A percentile compares a stretch with the other conserved stretches of the same genome.
Conservation (phyloP, 192 early-diverging fungal species). For the Coemansia erecta region DNA sequence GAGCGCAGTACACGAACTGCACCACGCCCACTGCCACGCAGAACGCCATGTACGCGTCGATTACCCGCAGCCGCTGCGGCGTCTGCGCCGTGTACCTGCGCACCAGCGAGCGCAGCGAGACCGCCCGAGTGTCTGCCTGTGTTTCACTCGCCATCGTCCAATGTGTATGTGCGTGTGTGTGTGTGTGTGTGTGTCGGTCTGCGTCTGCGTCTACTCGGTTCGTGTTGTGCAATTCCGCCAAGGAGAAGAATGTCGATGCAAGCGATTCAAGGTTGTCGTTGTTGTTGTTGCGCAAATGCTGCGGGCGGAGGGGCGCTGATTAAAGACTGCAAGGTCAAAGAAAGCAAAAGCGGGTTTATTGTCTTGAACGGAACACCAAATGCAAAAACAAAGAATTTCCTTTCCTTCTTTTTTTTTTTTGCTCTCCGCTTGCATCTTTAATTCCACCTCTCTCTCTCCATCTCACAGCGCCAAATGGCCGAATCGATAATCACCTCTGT, state of each 20-base stretch:
- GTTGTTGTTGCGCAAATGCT: too few relatives aligned
- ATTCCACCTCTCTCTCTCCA: not conserved
- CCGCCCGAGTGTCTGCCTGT: not conserved
- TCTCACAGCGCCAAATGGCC: constrained; percentile 23
- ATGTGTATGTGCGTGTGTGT: not conserved
- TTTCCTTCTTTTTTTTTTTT: constrained; percentile 4
- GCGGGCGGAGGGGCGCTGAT: too few relatives aligned
- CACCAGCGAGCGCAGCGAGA: constrained; percentile 16
- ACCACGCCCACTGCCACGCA: constrained; percentile 85
- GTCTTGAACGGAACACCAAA: not conserved
- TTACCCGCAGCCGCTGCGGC: constrained; percentile 77
- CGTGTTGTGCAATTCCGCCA: not conserved
- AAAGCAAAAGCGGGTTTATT: not conserved
- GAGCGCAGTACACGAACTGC: constrained; percentile 84
- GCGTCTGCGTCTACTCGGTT: not conserved
- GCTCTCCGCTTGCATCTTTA: not conserved
- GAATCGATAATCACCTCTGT: constrained; percentile 51
- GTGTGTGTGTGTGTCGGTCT: not conserved
- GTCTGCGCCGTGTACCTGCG: constrained; percentile 64
- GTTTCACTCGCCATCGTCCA: not conserved
- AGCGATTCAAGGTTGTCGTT: too few relatives aligned
- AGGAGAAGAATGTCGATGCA: too few relatives aligned
- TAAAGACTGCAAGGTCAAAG: constrained; percentile 1
- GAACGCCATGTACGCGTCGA: constrained; percentile 92
- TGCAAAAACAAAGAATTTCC: not conserved